Evolutionary conservation across 257 asterid genomes (phyloP), one percentile per base, ranked within the genome.

Genomic region (Verbascum thapsus): DNA sequence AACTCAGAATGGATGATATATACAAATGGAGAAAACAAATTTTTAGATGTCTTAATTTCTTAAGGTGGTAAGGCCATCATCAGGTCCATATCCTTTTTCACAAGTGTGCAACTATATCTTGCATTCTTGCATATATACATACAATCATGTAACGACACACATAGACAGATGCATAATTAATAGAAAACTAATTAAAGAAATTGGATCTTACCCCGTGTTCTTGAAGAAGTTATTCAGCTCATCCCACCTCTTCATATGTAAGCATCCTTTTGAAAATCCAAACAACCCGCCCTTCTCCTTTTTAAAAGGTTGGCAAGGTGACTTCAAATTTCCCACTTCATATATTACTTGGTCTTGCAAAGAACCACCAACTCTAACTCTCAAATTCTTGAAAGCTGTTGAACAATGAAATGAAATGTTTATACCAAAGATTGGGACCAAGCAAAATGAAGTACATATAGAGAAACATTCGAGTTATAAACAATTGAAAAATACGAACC

Each of bases 251-350:
- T 68, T 42, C 97, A 94, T 82, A 53, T 37, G 72, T 34, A 94
- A 81, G 82, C 97, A 94, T 72, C 97, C 99, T 58, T 73, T 75
- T 11, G 99, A 85, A 78, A 85, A 94, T 69, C 99, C 99, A 76
- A 90, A 94, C 61, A 94, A 70, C 6, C 97, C 99, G 18, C 72
- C 79, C 53, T 71, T 79, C 63, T 85, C 74, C 82, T 82, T 78
- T 15, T 11, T 72, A 66, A 94, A 87, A 15, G 82, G 71, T n/a
- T 52, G 64, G 73, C 99, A 94, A 63, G 85, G 78, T 40, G 81
- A 54, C 17, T 72, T 68, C 32, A 64, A 55, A 58, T 78, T 82
- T 39, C 90, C 97, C 35, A 94, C 86, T 30, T 71, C 67, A 70
- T 94, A 94, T 39, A 79, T 16, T 22, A 90, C 95, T 87, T 82